Base-by-base conservation (phyloP, 345 rosid genomes). In the Schrenkiella parvula region DNA sequence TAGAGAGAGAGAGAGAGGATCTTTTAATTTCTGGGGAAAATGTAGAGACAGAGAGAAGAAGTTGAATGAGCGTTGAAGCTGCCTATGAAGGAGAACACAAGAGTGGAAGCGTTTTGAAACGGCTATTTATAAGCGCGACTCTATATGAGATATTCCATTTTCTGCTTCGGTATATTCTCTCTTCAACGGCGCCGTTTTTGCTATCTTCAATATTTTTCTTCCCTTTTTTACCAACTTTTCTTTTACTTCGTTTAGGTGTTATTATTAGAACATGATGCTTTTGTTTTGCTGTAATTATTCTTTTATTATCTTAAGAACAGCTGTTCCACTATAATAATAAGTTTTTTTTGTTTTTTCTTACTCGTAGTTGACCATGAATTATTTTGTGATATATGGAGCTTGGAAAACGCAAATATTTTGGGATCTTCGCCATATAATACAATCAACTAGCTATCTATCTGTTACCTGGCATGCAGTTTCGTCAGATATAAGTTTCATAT, bases 111-210 rank as follows among this genome's bases (percentile, higher is more conserved):
- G 64, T 26, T 18, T 53, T 46, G 56, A 61, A 68, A 51, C 31
- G 50, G 18, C 3, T 6, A 63, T 75, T 75, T 75, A 75, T 75
- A 68, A 53, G 64, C 48, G n/a, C 48, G n/a, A 34, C 64, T 69
- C 74, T 21, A 2, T 34, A 58, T 9, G 74, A 75, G 70, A 75
- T 75, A 75, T 75, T 75, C 79, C 59, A 34, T 62, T 56, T 23
- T 37, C 19, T 43, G 29, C 35, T 62, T 61, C 51, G 65, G 79
- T 68, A 75, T 75, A 68, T 75, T 75, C 79, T 34, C 18, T 11
- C 1, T 14, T 0, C 2, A 13, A 69, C 79, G 70, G 14, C 47
- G 21, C 26, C 74, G 79, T 75, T 52, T 50, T 42, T 22, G 37
- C 6, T 22, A 5, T 11, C 6, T n/a, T 14, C 8, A n/a, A 3